Evolutionary conservation across 306 rosid genomes (phyloP), one percentile per base, ranked within the genome.

Genomic region (Begonia fuchsioides): DNA sequence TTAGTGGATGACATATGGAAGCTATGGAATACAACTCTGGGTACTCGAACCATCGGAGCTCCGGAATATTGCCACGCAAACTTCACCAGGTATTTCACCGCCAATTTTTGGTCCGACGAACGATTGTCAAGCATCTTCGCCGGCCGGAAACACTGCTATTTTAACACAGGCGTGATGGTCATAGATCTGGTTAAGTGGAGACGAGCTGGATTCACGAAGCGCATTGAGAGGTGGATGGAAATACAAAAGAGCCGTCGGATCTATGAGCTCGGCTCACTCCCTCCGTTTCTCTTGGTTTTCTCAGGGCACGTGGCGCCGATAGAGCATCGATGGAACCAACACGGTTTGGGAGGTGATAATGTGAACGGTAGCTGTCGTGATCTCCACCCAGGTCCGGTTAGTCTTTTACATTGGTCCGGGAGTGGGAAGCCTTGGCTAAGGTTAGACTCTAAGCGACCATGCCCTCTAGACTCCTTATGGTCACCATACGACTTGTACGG

Each of bases 151-250:
- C 74, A 74, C 7, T 80, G 90, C 19, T 80, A 82, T 61, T 82
- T 82, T 50, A 82, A 82, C 60, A 75, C 86, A 0, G 86, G 93
- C 11, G 93, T 82, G 35, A 78, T 82, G 93, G 93, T 82, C 6
- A 78, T 82, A 61, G 93, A 82, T 77, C 76, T 82, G 50, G 76
- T 26, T 2, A 52, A 38, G 46, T 82, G 93, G 93, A 67, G 93
- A 54, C 66, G 54, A 39, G 59, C 15, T 17, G 49, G 59, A 18
- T 80, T 65, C 68, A 64, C 84, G 51, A 68, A 47, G 45, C 49
- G 47, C 26, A 80, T 80, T 14, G 90, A 76, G 57, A 59, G 15
- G 49, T 76, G 90, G 83, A 80, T 80, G 81, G 81, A 80, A 54
- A 59, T 80, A 32, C 88, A 80, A 72, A 76, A 76, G 55, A 70